Conservation (phyloP, 768 basidiomycete genomes). For the Boletus subparvulus region DNA sequence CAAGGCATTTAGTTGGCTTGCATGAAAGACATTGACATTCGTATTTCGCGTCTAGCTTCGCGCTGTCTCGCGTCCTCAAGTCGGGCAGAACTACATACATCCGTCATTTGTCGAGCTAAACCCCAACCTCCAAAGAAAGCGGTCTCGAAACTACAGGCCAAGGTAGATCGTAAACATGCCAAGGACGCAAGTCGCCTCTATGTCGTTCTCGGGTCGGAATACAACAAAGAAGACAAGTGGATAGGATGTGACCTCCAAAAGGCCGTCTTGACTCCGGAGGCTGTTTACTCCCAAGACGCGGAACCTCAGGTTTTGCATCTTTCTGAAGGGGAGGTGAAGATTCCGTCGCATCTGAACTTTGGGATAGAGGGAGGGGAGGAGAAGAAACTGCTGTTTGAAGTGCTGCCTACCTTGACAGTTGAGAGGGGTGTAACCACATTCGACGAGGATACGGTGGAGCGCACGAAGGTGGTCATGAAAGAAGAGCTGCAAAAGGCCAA, state of each 20-base stretch:
- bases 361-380: constrained; percentile 56
- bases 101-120: constrained; percentile 39
- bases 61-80: constrained; percentile 43
- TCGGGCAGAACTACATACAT: constrained; percentile 48
- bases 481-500: constrained; percentile 48
- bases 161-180: constrained; percentile 40
- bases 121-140: constrained; percentile 39
- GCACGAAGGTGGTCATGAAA: constrained; percentile 27
- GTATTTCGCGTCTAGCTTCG: constrained; percentile 26
- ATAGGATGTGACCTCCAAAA: constrained; percentile 60
- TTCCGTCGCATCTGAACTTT: constrained; percentile 60
- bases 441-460: constrained; percentile 20
- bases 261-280: constrained; percentile 55
- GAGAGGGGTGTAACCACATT: constrained; percentile 26
- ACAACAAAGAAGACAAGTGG: constrained; percentile 70
- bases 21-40: neutral
- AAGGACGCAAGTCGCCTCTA: constrained; percentile 49
- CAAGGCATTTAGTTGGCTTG: neutral
- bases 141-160: constrained; percentile 46
- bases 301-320: constrained; percentile 28
- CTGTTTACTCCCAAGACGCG: constrained; percentile 33
- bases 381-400: constrained; percentile 62
- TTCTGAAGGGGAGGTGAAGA: constrained; percentile 38
- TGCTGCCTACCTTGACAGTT: constrained; percentile 57
- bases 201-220: constrained; percentile 71